Conservation (phyloP, 768 basidiomycete genomes). For the Xerocomellus chrysenteron region DNA sequence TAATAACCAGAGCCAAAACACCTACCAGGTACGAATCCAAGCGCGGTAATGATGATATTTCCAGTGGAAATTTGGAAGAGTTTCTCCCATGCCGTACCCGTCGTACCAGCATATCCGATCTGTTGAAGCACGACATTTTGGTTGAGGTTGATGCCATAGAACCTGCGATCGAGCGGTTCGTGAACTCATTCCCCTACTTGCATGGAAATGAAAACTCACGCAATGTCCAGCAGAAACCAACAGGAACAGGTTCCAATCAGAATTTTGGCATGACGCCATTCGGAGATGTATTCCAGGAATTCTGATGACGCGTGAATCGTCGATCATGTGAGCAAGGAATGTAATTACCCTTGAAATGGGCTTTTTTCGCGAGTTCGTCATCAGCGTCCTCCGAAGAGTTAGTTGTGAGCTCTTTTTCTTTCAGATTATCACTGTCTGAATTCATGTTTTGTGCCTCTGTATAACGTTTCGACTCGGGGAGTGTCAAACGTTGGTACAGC, state of each 20-base stretch:
- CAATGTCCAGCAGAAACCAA: slow-evolving; percentile 79
- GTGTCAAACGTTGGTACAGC: slow-evolving; percentile 72
- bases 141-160: slow-evolving; percentile 77
- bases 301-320: slow-evolving; percentile 36
- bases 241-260: slow-evolving; percentile 65
- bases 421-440: slow-evolving; percentile 32
- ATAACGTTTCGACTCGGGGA: slow-evolving; percentile 65
- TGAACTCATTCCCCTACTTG: background rate
- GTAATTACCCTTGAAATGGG: slow-evolving; percentile 49
- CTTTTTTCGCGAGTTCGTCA: slow-evolving; percentile 37
- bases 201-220: slow-evolving; percentile 35
- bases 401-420: slow-evolving; percentile 25
- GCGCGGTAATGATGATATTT: slow-evolving; percentile 67
- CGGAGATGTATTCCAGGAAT: slow-evolving; percentile 64
- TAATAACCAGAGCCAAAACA: background rate
- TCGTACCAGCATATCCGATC: slow-evolving; percentile 64
- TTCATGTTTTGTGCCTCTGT: slow-evolving; percentile 38
- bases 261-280: slow-evolving; percentile 68
- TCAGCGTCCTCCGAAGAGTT: background rate
- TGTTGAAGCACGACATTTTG: slow-evolving; percentile 74
- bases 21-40: slow-evolving; percentile 77
- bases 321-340: background rate
- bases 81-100: slow-evolving; percentile 58
- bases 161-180: slow-evolving; percentile 36
- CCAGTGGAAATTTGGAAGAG: slow-evolving; percentile 69